Conservation (phyloP, 2,329 filamentous ascomycete species). For the Aureobasidium lini region DNA sequence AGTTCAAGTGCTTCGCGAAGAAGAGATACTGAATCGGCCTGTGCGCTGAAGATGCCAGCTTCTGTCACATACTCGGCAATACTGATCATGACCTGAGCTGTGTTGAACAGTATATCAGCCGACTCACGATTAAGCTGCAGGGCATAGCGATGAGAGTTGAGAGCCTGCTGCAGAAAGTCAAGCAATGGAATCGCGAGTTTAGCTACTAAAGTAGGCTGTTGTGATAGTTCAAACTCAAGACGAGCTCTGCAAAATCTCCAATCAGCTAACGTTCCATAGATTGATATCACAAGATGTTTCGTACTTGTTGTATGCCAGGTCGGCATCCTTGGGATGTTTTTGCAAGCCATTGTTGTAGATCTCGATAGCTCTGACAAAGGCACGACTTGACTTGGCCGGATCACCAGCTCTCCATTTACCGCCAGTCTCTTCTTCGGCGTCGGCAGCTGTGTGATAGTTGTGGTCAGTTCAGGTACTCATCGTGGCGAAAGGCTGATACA, state of each 20-base stretch:
- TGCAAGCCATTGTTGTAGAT: conserved; percentile 57
- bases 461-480: background rate
- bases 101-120: conserved; percentile 64
- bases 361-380: conserved; percentile 58
- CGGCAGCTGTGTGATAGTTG: conserved; percentile 40
- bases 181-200: conserved; percentile 48
- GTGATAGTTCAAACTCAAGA: conserved; percentile 61
- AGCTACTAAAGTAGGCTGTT: conserved; percentile 55
- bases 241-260: conserved; percentile 45
- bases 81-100: conserved; percentile 59
- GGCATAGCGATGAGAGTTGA: conserved; percentile 58
- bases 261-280: background rate
- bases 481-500: too few species aligned
- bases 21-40: conserved; percentile 43
- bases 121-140: conserved; percentile 54
- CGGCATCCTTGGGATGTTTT: conserved; percentile 55
- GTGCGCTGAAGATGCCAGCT: conserved; percentile 39
- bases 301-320: conserved; percentile 69
- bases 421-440: conserved; percentile 62
- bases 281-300: conserved; percentile 18
- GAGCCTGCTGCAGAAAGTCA: conserved; percentile 51
- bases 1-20: conserved; percentile 56
- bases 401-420: conserved; percentile 70
- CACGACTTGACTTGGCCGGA: conserved; percentile 55
- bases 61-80: conserved; percentile 55